Evolutionary conservation across 257 asterid genomes (phyloP).

Genomic region (Salvia hispanica): DNA sequence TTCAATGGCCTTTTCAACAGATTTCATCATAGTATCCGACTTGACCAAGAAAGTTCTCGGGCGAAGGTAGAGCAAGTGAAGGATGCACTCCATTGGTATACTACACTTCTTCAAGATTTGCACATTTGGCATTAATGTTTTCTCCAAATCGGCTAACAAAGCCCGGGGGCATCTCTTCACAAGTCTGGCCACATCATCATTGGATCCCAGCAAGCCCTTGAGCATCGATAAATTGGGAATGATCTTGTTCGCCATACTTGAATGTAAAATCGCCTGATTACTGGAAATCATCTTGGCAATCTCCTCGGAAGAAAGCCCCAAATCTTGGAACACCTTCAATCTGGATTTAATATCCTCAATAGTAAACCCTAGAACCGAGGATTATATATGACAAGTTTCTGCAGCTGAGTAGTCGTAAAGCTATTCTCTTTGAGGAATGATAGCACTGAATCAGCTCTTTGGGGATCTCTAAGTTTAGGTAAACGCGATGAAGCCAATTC

Average conservation of each 20-base stretch:
- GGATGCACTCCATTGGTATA: not conserved
- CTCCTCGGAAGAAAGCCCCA: constrained; percentile 4
- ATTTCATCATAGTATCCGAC: not conserved
- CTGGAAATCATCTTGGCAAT: not conserved
- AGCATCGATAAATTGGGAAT: constrained; percentile 37
- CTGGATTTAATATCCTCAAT: not conserved
- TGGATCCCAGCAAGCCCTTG: constrained; percentile 39
- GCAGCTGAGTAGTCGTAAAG: constrained; percentile 7
- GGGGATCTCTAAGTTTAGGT: not conserved
- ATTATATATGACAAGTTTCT: not conserved
- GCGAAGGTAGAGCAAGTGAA: not conserved
- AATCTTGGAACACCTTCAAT: not conserved
- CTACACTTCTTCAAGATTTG: not conserved
- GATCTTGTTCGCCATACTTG: too few relatives aligned
- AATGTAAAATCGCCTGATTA: constrained; percentile 22
- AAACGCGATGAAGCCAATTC: constrained; percentile 23
- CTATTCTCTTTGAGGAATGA: constrained; percentile 8
- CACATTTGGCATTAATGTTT: not conserved
- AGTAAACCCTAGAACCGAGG: not conserved
- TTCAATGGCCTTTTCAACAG: not conserved
- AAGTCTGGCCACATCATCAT: constrained; percentile 30
- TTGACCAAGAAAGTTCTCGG: not conserved
- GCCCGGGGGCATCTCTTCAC: constrained; percentile 21
- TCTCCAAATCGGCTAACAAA: not conserved
- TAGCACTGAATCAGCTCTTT: constrained; percentile 5